Base-by-base conservation (phyloP, 2,329 filamentous ascomycete genomes). In the Escovopsis sp. region DNA sequence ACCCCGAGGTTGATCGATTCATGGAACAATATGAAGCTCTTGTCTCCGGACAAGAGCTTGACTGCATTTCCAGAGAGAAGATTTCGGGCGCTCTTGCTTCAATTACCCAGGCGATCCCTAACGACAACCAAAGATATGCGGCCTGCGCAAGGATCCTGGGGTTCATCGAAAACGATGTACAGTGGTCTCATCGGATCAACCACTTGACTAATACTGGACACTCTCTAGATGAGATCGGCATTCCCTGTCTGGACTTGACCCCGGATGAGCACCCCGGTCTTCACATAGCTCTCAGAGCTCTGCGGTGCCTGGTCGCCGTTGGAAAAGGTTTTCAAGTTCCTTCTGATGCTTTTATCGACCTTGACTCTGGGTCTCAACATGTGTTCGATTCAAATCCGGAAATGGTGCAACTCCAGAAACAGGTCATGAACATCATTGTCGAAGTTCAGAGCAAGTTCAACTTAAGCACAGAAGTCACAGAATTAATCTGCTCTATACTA, bases 1-100 rank as follows among this genome's bases (percentile, higher is more conserved):
- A 78, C 5, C 62, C 71, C 1, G 79, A 89, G 52, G 69, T 81
- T 4, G 64, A 66, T 39, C 73, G 74, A 1, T 88, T 93, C 52
- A 63, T 91, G 36, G 66, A 72, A 27, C 79, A 87, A 53, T 89
- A 87, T 54, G 66, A 73, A 43, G 66, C 68, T n/a, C 72, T 88
- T 39, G 30, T 65, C 72, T 32, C 75, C 76, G 43, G 44, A 32
- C 44, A 50, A n/a, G 51, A 46, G 7, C 65, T 84, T 9, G 81
- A 88, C 47, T 74, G 74, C 33, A 64, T 78, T 41, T 79, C 79
- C 1, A 84, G 84, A 52, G 83, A 88, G 53, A 76, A 76, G 50
- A 73, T 89, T 1, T 68, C 86, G 5, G 76, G 81, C 34, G 84
- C 77, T 2, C 83, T 91, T 48, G 75, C 83, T 8, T 78, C 76